Conservation (phyloP, 2,329 filamentous ascomycete genomes). For the Beauveria varroae region DNA sequence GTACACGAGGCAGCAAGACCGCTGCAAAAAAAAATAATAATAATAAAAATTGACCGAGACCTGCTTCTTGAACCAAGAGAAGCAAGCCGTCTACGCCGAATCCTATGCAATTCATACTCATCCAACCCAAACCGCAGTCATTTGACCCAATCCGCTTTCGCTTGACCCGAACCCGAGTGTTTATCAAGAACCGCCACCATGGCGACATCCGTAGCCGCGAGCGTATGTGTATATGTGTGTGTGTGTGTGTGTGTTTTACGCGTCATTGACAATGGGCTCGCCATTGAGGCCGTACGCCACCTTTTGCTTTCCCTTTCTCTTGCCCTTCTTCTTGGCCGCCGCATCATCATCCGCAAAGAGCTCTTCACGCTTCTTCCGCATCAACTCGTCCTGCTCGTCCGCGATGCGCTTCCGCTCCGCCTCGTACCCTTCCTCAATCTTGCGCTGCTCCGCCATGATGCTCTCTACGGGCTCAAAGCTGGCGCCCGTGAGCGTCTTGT, state of each 20-base stretch:
- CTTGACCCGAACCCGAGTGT: too few relatives aligned
- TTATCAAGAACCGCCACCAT: too few relatives aligned
- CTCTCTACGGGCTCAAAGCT: constrained; percentile 48
- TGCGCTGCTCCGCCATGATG: constrained; percentile 48
- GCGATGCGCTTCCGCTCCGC: constrained; percentile 34
- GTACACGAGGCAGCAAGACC: background rate
- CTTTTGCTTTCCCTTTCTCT: constrained; percentile 25
- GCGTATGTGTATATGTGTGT: too few relatives aligned
- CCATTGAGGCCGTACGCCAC: constrained; percentile 30
- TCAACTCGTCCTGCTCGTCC: constrained; percentile 41
- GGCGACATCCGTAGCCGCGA: too few relatives aligned
- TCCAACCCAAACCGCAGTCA: background rate
- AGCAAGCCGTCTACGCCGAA: background rate
- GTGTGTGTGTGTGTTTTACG: background rate
- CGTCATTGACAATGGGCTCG: constrained; percentile 24
- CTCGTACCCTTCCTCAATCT: constrained; percentile 37
- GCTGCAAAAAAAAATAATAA: background rate
- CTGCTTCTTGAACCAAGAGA: background rate
- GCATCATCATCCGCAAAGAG: constrained; percentile 36
- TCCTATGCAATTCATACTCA: constrained; percentile 1
- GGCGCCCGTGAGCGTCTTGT: constrained; percentile 44
- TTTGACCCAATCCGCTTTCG: too few relatives aligned
- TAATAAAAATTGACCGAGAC: constrained; percentile 15
- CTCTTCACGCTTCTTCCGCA: constrained; percentile 40
- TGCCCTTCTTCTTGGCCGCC: constrained; percentile 25